These are phyloP conservation scores for Sporothrix variecibatus DNA, from an alignment of 2,329 filamentous ascomycete genomes.

Conservation along the genomic window DNA sequence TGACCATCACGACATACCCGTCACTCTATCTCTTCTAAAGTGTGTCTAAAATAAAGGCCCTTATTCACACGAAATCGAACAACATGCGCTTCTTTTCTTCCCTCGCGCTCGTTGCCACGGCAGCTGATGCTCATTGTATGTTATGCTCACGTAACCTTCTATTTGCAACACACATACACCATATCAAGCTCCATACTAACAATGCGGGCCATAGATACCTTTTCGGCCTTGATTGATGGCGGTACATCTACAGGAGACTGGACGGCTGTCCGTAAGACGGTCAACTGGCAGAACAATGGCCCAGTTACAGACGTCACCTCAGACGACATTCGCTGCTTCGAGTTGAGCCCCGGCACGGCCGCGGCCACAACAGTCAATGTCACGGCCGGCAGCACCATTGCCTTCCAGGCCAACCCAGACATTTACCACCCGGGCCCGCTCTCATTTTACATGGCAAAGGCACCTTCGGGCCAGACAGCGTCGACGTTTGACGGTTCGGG, in stretches of 20 bases:
- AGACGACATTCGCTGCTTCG: constrained; percentile 37
- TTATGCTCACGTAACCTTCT: no score
- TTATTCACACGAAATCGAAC: background rate
- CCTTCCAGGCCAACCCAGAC: constrained; percentile 42
- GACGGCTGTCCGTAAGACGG: constrained; percentile 39
- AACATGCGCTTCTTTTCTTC: constrained; percentile 26
- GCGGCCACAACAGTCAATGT: constrained; percentile 40
- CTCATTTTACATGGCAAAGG: constrained; percentile 43
- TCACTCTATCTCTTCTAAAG: background rate
- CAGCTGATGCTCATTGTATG: constrained; percentile 31
- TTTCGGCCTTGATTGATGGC: constrained; percentile 29
- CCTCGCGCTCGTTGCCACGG: constrained; percentile 26
- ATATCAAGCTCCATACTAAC: background rate
- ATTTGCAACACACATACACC: no score
- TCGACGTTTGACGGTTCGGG: constrained; percentile 40
- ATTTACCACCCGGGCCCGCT: constrained; percentile 45
- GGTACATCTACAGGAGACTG: constrained; percentile 34
- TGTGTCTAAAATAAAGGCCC: background rate
- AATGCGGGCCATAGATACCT: constrained; percentile 28
- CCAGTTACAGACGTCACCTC: constrained; percentile 37
- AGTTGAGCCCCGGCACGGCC: constrained; percentile 32
- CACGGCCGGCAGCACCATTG: constrained; percentile 43
- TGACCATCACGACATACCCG: background rate
- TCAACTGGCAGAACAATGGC: constrained; percentile 41
- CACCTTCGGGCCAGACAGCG: constrained; percentile 39